A percentile compares a stretch with the other conserved stretches of the same genome.
phyloP scores from a whole-genome alignment of 2,329 filamentous ascomycete species.

The Exophiala aquamarina region DNA sequence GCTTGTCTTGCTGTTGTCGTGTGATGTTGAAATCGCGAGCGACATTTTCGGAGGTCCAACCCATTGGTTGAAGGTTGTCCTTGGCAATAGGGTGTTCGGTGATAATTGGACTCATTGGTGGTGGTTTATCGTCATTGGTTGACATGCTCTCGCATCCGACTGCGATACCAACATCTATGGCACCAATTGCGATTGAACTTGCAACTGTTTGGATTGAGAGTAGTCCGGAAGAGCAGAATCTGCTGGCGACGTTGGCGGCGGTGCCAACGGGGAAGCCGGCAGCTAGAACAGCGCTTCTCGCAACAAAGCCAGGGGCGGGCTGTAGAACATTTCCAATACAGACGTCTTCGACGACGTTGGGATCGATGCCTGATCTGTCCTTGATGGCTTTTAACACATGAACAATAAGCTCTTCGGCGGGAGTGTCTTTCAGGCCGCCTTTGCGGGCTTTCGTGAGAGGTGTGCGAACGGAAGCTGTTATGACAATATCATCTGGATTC shows the following conservation, averaged over 20 bases:
- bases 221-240: constrained; percentile 90
- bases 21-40: constrained; percentile 76
- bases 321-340: constrained; percentile 88
- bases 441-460: constrained; percentile 90
- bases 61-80: constrained; percentile 98
- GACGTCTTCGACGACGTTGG: constrained; percentile 84
- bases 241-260: constrained; percentile 81
- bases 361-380: constrained; percentile 84
- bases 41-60: constrained; percentile 92
- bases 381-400: constrained; percentile 80
- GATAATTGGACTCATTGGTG: constrained; percentile 86
- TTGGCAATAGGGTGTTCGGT: constrained; percentile 76
- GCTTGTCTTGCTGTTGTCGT: constrained; percentile 79
- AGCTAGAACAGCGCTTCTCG: constrained; percentile 82
- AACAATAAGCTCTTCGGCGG: constrained; percentile 78
- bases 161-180: constrained; percentile 93
- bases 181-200: constrained; percentile 83
- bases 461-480: constrained; percentile 88
- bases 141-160: constrained; percentile 97
- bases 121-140: constrained; percentile 76
- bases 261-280: constrained; percentile 86
- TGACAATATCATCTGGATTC: constrained; percentile 71
- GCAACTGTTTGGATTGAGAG: constrained; percentile 92
- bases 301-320: constrained; percentile 87
- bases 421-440: constrained; percentile 93